phyloP scores from a whole-genome alignment of 805 yeast species.

The Yarrowia phangngaensis region DNA sequence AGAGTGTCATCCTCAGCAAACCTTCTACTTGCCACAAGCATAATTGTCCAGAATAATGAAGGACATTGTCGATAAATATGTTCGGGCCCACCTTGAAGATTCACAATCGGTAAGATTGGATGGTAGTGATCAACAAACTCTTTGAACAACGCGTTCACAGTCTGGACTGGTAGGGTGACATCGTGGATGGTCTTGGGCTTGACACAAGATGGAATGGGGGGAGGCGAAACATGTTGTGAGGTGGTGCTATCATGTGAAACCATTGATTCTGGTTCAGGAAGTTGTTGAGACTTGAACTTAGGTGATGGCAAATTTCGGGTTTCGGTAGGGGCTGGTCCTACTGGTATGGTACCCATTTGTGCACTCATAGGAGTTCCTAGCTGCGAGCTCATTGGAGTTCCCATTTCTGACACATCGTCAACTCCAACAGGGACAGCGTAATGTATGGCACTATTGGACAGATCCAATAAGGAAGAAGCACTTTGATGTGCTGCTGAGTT shows the following conservation, averaged over 20 bases:
- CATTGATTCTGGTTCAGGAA: neutral
- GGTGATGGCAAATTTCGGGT: constrained; percentile 13
- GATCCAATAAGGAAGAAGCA: constrained; percentile 30
- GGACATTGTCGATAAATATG: constrained; percentile 75
- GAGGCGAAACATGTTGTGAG: neutral
- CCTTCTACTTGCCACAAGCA: constrained; percentile 78
- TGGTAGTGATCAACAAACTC: constrained; percentile 80
- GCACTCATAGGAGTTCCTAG: too few relatives aligned
- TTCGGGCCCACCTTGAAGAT: constrained; percentile 77
- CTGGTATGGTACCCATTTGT: neutral
- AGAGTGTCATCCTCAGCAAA: constrained; percentile 41
- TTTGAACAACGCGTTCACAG: constrained; percentile 57
- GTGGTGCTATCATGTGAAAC: too few relatives aligned
- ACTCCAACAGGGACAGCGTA: constrained; percentile 19
- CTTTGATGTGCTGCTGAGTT: neutral
- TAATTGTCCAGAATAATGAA: constrained; percentile 87
- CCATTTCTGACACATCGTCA: too few relatives aligned
- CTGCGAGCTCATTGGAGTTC: too few relatives aligned
- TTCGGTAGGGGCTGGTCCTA: neutral
- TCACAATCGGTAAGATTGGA: constrained; percentile 82
- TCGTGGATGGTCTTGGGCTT: constrained; percentile 69
- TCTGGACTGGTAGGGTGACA: constrained; percentile 55
- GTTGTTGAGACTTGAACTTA: neutral
- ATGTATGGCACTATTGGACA: constrained; percentile 11
- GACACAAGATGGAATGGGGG: constrained; percentile 40